These are phyloP conservation scores for Adansonia digitata DNA, from an alignment of 345 rosid genomes.

Conservation along the genomic window DNA sequence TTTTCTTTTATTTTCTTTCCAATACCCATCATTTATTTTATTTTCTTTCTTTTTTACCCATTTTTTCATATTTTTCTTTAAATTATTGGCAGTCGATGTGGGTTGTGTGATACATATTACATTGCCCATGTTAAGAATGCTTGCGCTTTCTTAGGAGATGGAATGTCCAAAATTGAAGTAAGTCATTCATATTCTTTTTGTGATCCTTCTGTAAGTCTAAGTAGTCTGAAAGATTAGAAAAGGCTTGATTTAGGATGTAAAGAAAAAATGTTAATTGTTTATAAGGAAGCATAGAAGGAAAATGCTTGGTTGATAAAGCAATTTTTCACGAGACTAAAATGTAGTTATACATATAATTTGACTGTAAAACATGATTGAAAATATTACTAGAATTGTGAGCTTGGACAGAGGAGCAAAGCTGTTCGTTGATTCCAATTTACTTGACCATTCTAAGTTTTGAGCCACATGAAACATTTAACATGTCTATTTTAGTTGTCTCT, in stretches of 20 bases:
- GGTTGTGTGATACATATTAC: conserved; percentile 89
- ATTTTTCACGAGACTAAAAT: neutral
- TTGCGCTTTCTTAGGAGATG: conserved; percentile 94
- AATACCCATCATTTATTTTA: neutral
- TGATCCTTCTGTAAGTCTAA: neutral
- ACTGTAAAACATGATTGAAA: neutral
- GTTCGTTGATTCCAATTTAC: neutral
- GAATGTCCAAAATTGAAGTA: conserved; percentile 93
- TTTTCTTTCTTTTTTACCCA: neutral
- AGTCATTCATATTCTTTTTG: conserved; percentile 10
- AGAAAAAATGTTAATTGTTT: neutral
- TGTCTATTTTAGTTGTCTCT: neutral
- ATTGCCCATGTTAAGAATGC: conserved; percentile 91
- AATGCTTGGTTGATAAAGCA: neutral
- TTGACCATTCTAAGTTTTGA: neutral
- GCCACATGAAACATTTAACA: neutral
- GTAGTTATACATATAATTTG: neutral
- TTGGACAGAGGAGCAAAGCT: neutral
- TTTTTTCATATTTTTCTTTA: neutral
- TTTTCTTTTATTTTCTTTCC: neutral
- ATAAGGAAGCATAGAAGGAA: neutral
- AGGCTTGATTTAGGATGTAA: neutral
- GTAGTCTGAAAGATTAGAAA: neutral
- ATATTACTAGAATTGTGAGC: neutral
- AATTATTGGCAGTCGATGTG: conserved; percentile 55